phyloP scores from a whole-genome alignment of 1,139 yeast genomes.

The Saccharomyces pastorianus region DNA sequence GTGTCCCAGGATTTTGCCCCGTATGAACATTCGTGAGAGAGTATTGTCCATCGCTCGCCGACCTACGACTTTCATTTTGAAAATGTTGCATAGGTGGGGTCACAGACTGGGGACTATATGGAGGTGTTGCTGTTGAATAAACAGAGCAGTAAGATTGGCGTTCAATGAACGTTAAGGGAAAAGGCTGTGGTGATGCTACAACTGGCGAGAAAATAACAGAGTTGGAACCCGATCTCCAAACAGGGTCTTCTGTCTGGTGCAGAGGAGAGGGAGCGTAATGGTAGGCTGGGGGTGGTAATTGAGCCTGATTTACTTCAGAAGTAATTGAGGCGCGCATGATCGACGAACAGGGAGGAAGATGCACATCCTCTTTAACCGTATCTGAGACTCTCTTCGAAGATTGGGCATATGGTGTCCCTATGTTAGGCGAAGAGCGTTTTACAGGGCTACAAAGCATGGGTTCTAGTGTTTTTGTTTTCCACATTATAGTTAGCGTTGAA shows the following conservation, averaged over 20 bases:
- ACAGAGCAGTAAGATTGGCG: background rate
- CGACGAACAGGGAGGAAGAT: background rate
- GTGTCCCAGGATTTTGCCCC: background rate
- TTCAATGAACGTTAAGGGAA: background rate
- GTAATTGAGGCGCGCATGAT: background rate
- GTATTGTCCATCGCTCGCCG: background rate
- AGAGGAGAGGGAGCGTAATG: background rate
- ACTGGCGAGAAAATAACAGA: background rate
- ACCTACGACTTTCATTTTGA: background rate
- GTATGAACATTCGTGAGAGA: background rate
- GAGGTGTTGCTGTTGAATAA: background rate
- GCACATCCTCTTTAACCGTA: background rate
- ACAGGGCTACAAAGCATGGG: background rate
- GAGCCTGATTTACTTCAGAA: background rate
- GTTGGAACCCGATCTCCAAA: background rate
- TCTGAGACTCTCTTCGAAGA: background rate
- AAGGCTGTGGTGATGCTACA: background rate
- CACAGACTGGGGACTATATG: background rate
- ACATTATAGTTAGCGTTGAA: background rate
- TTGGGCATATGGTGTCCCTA: background rate
- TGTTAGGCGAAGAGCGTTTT: background rate
- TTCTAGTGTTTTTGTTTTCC: background rate
- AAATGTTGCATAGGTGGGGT: background rate
- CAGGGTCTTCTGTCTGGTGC: background rate
- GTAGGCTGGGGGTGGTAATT: background rate